These are phyloP conservation scores for Xanthoceras sorbifolium DNA, from an alignment of 345 rosid genomes.

Conservation along the genomic window DNA sequence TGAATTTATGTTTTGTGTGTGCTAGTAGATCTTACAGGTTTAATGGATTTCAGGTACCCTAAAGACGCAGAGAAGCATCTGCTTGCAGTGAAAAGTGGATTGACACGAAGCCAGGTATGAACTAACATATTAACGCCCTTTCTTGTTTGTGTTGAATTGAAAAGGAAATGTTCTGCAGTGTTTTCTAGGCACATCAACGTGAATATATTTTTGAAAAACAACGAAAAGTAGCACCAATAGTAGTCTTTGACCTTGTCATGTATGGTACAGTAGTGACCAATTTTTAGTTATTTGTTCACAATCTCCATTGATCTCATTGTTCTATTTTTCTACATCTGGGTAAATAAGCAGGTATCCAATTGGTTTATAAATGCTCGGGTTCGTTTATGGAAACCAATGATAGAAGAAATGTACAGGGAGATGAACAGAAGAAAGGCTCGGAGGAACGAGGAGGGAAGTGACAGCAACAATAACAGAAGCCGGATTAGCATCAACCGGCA, in stretches of 20 bases:
- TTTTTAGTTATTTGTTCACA: too few species aligned
- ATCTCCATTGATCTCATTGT: not conserved
- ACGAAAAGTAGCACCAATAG: not conserved
- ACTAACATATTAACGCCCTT: not conserved
- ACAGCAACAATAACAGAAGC: conserved; percentile 31
- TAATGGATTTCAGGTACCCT: conserved; percentile 61
- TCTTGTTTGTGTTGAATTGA: not conserved
- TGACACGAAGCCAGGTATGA: conserved; percentile 94
- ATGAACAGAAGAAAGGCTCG: conserved; percentile 66
- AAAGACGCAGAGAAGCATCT: conserved; percentile 97
- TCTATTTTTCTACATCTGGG: not conserved
- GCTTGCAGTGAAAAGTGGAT: conserved; percentile 87
- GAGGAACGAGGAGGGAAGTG: conserved; percentile 36
- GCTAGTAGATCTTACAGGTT: not conserved
- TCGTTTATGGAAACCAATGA: conserved; percentile 98
- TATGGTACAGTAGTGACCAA: too few species aligned
- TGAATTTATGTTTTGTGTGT: not conserved
- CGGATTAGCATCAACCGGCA: conserved; percentile 31
- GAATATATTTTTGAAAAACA: not conserved
- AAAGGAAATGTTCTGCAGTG: not conserved
- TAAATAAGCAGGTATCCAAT: conserved; percentile 70
- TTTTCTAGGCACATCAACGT: not conserved
- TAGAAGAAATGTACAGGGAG: conserved; percentile 92
- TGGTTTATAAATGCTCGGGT: conserved; percentile 99
- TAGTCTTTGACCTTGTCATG: too few species aligned